A percentile compares a stretch with the other conserved stretches of the same genome.
Conservation (phyloP, 345 rosid genomes). For the Aquilaria sinensis region DNA sequence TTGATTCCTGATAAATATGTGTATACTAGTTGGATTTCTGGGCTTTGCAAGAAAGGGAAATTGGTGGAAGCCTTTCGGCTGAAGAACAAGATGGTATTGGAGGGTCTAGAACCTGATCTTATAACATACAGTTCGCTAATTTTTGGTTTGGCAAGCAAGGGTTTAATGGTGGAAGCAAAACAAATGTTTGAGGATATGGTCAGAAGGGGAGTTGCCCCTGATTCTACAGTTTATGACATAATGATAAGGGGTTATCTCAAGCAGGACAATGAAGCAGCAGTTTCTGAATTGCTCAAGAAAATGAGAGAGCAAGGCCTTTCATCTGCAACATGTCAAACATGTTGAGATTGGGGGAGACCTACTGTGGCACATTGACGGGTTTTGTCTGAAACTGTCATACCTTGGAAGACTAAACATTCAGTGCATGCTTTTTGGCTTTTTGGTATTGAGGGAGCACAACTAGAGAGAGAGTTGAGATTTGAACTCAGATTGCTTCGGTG, state of each 20-base stretch:
- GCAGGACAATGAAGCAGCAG: slow-evolving; percentile 23
- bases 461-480: too few relatives aligned
- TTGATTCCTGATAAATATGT: slow-evolving; percentile 37
- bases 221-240: slow-evolving; percentile 29
- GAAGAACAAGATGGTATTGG: slow-evolving; percentile 37
- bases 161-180: slow-evolving; percentile 38
- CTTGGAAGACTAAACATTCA: too few relatives aligned
- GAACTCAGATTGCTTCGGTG: too few relatives aligned
- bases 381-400: not conserved
- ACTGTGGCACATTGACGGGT: too few relatives aligned
- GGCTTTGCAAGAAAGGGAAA: slow-evolving; percentile 35
- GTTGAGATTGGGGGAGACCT: not conserved
- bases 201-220: slow-evolving; percentile 29
- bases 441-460: too few relatives aligned
- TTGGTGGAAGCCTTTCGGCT: slow-evolving; percentile 36
- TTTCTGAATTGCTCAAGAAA: slow-evolving; percentile 26
- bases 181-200: slow-evolving; percentile 38
- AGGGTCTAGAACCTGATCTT: slow-evolving; percentile 33
- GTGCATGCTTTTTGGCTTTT: too few relatives aligned
- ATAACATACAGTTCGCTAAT: slow-evolving; percentile 33
- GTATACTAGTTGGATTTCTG: slow-evolving; percentile 45
- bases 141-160: slow-evolving; percentile 32
- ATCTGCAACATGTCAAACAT: slow-evolving; percentile 2
- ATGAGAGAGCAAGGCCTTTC: slow-evolving; percentile 31
- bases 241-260: slow-evolving; percentile 32